Base-by-base conservation (phyloP, 805 yeast genomes). In the Yarrowia sp. region DNA sequence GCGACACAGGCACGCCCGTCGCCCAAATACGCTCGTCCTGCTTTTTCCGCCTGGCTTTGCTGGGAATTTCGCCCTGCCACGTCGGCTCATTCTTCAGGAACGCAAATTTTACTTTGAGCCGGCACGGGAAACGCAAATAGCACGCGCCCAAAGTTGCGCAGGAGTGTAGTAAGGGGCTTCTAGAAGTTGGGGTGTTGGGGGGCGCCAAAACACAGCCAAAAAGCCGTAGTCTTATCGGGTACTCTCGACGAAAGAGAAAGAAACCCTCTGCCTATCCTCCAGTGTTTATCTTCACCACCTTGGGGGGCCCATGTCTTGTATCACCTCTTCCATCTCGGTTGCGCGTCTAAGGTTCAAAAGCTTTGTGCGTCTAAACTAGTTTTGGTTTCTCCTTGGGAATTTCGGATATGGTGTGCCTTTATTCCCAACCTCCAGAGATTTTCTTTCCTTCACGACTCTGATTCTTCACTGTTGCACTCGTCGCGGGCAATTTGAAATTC, bases 111-210 rank as follows among this genome's bases (percentile, higher is more conserved):
- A 55, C 61, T 55, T 55, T 39, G 46, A 24, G 46, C 46, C 61
- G 61, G 61, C 61, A 55, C 61, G 61, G 61, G 20, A 55, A 58
- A 58, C 64, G 64, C 50, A 58, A 58, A 58, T 58, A 43, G 49
- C 64, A 58, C 64, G 64, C 64, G 64, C 64, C 50, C 50, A 58
- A 58, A 43, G 64, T 33, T 58, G 64, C 64, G 64, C 64, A 58
- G 64, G 64, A 58, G 64, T 55, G 49, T 39, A 42, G 49, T 30
- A n/a, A 42, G 20, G 40, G 63, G 63, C 34, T 55, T 39, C 46
- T 40, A 55, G 61, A 55, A 52, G 55, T n/a, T 14, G 53, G 3
- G 53, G 49, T 10, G 24, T 17, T 42, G 7, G 14, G 24, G 46
- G 24, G 24, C 24, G 6, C n/a, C 46, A 43, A 20, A 44, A 44